Base-by-base conservation (phyloP, 2,329 filamentous ascomycete genomes). In the Lasiodiplodia gonubiensis region DNA sequence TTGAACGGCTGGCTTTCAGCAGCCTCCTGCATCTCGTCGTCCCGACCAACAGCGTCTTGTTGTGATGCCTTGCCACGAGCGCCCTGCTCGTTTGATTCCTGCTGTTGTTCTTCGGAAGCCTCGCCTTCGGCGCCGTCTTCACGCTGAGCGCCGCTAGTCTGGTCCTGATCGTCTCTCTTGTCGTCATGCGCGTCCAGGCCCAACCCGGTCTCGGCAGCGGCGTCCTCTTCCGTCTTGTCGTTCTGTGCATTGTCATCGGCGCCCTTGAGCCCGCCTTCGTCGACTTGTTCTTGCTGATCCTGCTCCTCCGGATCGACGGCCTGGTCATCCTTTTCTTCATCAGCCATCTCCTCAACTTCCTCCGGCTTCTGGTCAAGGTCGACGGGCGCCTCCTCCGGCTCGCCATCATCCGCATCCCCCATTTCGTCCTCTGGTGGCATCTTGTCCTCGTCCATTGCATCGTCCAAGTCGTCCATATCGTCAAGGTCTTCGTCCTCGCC, bases 1-100 rank as follows among this genome's bases (percentile, higher is more conserved):
- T 95, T 95, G 85, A 97, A 97, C 1, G 93, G 92, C 71, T 95
- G 88, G 54, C 83, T 81, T 63, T 86, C 78, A 5, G 75, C 73
- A 21, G 75, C 73, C 46, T 83, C 78, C 71, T 84, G 70, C 55
- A 70, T 70, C 55, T 73, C 74, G 59, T 80, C 77, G 23, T 75
- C 74, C n/a, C 72, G 74, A 11, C 78, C 77, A 37, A 76, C 74
- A 18, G 76, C 76, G 66, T 80, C 75, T 53, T 75, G 75, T 16
- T 75, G 73, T 2, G 74, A 71, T 27, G 76, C 75, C 37, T 80
- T 74, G 25, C 74, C 75, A 30, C 77, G 78, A 8, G 80, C 82
- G 14, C 89, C 90, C 71, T 91, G 86, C 73, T 88, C 86, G n/a
- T 88, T 87, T 30, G 86, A 82, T 3, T 85, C 85, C 30, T 86